These are phyloP conservation scores for Coelastrella sp. DNA, from an alignment of 139 green algal species.

Conservation along the genomic window DNA sequence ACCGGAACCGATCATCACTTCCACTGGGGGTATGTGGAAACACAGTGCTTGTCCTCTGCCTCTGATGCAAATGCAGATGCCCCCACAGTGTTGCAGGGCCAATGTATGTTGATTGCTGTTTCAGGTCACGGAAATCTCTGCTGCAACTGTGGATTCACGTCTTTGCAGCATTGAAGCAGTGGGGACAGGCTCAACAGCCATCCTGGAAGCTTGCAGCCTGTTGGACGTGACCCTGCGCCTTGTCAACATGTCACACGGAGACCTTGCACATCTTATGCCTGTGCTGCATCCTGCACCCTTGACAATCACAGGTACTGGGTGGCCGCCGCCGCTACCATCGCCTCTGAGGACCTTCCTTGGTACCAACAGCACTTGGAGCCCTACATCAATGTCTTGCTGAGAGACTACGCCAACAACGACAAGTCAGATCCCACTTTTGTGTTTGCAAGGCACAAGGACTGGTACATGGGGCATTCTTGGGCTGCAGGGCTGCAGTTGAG, in stretches of 20 bases:
- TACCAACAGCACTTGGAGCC: neutral
- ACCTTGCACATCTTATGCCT: neutral
- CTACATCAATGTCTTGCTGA: neutral
- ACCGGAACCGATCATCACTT: conserved; percentile 33
- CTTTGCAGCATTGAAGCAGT: too few relatives aligned
- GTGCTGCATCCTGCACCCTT: neutral
- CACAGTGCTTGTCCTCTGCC: too few relatives aligned
- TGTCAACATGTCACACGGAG: neutral
- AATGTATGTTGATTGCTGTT: too few relatives aligned
- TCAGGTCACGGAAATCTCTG: too few relatives aligned
- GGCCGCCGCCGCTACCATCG: neutral
- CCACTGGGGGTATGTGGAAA: conserved; percentile 9
- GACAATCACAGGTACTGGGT: conserved; percentile 21
- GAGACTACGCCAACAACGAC: conserved; percentile 32
- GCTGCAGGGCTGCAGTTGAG: conserved; percentile 9
- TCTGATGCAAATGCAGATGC: too few relatives aligned
- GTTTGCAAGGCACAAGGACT: conserved; percentile 13
- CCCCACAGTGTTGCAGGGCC: too few relatives aligned
- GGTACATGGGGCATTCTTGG: conserved; percentile 23
- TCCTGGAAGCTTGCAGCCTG: neutral
- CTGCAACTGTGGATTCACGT: too few relatives aligned
- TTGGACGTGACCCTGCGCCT: neutral
- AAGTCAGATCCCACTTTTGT: neutral
- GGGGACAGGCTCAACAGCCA: too few relatives aligned
- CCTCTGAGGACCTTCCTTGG: neutral